Evolutionary conservation across 495 filamentous ascomycete species (phyloP).

Genomic region (Tuber calosporum): DNA sequence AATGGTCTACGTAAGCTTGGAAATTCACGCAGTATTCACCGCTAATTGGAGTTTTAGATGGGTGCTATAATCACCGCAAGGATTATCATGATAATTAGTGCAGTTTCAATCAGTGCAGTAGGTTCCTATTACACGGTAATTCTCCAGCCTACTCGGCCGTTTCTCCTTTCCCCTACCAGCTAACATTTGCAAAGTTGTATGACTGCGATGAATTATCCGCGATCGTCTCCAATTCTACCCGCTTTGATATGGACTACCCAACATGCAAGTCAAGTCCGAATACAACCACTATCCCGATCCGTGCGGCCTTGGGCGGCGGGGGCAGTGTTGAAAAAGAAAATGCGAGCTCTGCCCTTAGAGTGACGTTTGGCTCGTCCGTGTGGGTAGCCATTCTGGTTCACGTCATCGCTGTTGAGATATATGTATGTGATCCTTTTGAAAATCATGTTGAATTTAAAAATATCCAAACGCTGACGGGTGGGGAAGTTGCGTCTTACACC

Average conservation of each 20-base stretch:
- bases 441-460: not conserved
- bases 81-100: constrained; percentile 44
- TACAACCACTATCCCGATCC: constrained; percentile 35
- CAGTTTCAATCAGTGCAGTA: constrained; percentile 40
- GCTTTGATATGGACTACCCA: constrained; percentile 43
- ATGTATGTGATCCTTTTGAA: constrained; percentile 37
- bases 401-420: constrained; percentile 48
- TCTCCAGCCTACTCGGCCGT: constrained; percentile 13
- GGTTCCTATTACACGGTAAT: constrained; percentile 37
- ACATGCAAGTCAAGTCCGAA: constrained; percentile 42
- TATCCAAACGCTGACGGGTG: not conserved
- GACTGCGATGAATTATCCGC: constrained; percentile 47
- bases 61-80: constrained; percentile 49
- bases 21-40: not conserved
- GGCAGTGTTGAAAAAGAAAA: constrained; percentile 18
- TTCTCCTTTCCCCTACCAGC: not conserved
- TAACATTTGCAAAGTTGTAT: constrained; percentile 21
- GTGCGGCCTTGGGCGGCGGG: not conserved
- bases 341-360: constrained; percentile 43
- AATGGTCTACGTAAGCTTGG: constrained; percentile 44
- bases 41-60: constrained; percentile 37
- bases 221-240: constrained; percentile 34
- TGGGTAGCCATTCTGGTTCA: constrained; percentile 49
- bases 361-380: constrained; percentile 46
- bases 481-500: constrained; percentile 48